Evolutionary conservation across 768 basidiomycete species (phyloP), one percentile per base, ranked within the genome.

Genomic region (Neoboletus subvelutipes): DNA sequence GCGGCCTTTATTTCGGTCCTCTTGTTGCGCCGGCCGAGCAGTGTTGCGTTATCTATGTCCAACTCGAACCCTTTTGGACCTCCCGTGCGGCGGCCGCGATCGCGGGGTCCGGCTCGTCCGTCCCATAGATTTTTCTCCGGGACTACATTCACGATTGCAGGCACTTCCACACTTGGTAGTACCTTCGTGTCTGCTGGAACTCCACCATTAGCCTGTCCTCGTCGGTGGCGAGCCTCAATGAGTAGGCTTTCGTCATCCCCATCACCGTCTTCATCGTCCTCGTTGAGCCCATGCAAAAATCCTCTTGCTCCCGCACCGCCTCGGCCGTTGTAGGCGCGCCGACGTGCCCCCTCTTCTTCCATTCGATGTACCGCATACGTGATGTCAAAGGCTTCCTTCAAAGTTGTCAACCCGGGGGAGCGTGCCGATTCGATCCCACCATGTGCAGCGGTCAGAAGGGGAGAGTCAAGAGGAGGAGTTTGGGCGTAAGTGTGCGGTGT

Each of bases 331-430:
- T 89, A 90, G 45, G 89, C 92, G 26, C 90, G 82, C 50, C 92
- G 78, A 53, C 92, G 82, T 0, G 90, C 91, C 15, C 94, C 96
- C 73, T 99, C 97, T 73, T 99, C 97, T 71, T 98, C 96, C 96
- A 98, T 98, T 18, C 96, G 87, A 73, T 99, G 97, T 0, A 99
- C 97, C 4, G 97, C 96, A 72, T 98, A 98, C 2, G 97, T 96
- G 67, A 99, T 88, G 71, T 99, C 97, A 73, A 99, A 98, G 4
- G 97, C 95, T 70, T 98, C 97, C 68, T 97, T 98, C 71, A 99
- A 85, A 0, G 90, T 86, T 1, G 93, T 89, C 28, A 98, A 69
- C 24, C 97, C 95, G 3, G 97, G 97, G 50, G 96, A 98, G 41
- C 92, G 87, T 7, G 87, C 89, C 59, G 67, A 57, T 47, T 91